These are phyloP conservation scores for Mesembryanthemum crystallinum DNA, from an alignment of 148 eudicot species.

Conservation along the genomic window DNA sequence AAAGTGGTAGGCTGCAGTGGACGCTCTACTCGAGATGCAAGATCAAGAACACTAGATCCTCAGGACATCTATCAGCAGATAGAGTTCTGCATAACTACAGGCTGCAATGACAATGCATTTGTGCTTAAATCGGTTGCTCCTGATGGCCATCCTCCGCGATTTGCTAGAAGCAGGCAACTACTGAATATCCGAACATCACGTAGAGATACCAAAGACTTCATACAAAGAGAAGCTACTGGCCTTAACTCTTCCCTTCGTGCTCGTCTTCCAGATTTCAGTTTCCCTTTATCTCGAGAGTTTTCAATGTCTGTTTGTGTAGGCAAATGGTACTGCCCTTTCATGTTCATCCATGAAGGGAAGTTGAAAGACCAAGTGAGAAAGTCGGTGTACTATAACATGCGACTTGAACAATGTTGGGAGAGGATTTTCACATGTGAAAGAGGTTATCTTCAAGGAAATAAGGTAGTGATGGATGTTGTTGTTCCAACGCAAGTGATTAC, in stretches of 20 bases:
- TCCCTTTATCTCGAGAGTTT: constrained; percentile 21
- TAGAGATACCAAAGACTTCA: constrained; percentile 30
- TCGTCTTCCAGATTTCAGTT: constrained; percentile 34
- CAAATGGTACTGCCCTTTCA: constrained; percentile 68
- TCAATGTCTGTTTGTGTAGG: constrained; percentile 43
- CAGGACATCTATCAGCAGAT: constrained; percentile 52
- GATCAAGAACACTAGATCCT: constrained; percentile 21
- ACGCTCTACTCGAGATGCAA: constrained; percentile 17
- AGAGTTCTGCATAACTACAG: constrained; percentile 26
- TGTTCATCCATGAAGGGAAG: constrained; percentile 44
- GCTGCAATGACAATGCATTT: constrained; percentile 1
- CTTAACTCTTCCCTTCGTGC: constrained; percentile 29
- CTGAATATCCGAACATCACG: neutral
- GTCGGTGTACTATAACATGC: constrained; percentile 27
- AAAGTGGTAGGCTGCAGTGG: constrained; percentile 6
- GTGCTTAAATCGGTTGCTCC: constrained; percentile 41
- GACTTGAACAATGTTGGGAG: constrained; percentile 30
- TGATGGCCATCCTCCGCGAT: constrained; percentile 48
- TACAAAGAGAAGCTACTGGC: constrained; percentile 37
- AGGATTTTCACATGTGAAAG: constrained; percentile 13
- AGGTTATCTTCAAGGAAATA: neutral
- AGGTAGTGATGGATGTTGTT: constrained; percentile 21
- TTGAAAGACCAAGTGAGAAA: constrained; percentile 19
- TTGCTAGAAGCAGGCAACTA: constrained; percentile 24
- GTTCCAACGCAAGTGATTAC: constrained; percentile 27